phyloP scores from a whole-genome alignment of 2,329 filamentous ascomycete genomes.

The Cercospora berteroae region DNA sequence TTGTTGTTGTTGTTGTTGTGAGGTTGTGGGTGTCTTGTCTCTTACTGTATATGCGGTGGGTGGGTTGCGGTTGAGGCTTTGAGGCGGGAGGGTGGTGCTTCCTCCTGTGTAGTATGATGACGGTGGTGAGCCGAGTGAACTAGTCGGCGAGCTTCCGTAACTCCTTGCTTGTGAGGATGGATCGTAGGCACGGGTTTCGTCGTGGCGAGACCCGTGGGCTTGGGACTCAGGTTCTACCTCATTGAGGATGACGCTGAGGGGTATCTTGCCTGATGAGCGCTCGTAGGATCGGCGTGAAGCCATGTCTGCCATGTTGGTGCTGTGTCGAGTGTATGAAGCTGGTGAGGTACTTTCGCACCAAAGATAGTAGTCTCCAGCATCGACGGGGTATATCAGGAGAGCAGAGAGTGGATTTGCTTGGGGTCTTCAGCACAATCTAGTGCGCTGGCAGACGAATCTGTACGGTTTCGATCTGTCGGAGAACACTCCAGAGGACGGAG shows the following conservation, averaged over 20 bases:
- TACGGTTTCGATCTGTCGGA: slow-evolving; percentile 1
- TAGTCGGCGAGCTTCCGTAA: slow-evolving; percentile 7
- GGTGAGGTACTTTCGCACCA: background rate
- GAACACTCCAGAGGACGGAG: slow-evolving; percentile 1
- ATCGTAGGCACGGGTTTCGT: background rate
- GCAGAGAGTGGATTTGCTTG: background rate
- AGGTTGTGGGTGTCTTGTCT: background rate
- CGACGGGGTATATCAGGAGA: background rate
- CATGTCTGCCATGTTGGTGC: slow-evolving; percentile 4
- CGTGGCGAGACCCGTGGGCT: background rate
- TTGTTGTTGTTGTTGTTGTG: background rate
- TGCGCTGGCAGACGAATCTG: background rate
- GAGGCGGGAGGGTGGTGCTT: background rate
- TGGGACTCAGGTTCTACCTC: slow-evolving; percentile 4
- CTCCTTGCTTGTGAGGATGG: slow-evolving; percentile 10
- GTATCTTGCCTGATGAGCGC: slow-evolving; percentile 17
- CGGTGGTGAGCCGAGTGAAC: slow-evolving; percentile 10
- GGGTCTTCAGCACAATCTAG: background rate
- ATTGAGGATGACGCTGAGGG: slow-evolving; percentile 16
- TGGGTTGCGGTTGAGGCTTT: background rate
- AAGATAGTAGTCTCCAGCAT: background rate
- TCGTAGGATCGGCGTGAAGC: slow-evolving; percentile 9
- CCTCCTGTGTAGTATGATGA: slow-evolving; percentile 2
- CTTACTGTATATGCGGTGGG: background rate
- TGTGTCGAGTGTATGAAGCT: background rate